Percentiles rank a stretch among this genome's conserved stretches.
Conservation (phyloP, 306 rosid species). For the Clitoria ternatea region DNA sequence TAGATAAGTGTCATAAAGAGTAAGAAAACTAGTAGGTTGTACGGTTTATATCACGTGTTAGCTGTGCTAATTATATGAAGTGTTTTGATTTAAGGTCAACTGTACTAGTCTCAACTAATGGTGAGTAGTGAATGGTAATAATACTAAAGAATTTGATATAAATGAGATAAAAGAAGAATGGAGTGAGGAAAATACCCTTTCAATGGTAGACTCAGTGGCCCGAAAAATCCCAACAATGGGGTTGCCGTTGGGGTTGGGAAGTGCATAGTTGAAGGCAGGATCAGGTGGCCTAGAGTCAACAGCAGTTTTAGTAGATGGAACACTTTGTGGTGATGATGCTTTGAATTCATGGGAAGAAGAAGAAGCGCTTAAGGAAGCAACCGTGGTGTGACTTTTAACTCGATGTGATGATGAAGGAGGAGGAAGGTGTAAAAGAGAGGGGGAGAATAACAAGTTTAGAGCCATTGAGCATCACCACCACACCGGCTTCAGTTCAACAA, state of each 20-base stretch:
- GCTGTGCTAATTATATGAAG: too few species aligned
- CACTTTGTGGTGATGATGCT: conserved; percentile 34
- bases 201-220: conserved; percentile 71
- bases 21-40: too few species aligned
- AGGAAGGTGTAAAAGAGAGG: conserved; percentile 31
- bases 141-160: too few species aligned
- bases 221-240: conserved; percentile 43
- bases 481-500: too few species aligned
- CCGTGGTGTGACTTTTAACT: conserved; percentile 11
- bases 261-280: conserved; percentile 43
- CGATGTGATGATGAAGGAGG: conserved; percentile 21
- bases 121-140: too few species aligned
- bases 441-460: conserved; percentile 42
- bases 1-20: too few species aligned
- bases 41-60: too few species aligned
- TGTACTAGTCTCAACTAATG: too few species aligned
- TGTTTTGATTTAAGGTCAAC: too few species aligned
- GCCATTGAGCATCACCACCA: too few species aligned
- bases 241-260: conserved; percentile 41
- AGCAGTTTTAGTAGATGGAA: conserved; percentile 36
- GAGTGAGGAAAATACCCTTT: conserved; percentile 52
- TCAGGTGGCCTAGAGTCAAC: conserved; percentile 37
- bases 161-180: not conserved
- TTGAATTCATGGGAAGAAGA: conserved; percentile 48
- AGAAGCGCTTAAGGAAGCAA: conserved; percentile 55